Base-by-base conservation (phyloP, 805 yeast species). In the Lipomyces mesembrius region DNA sequence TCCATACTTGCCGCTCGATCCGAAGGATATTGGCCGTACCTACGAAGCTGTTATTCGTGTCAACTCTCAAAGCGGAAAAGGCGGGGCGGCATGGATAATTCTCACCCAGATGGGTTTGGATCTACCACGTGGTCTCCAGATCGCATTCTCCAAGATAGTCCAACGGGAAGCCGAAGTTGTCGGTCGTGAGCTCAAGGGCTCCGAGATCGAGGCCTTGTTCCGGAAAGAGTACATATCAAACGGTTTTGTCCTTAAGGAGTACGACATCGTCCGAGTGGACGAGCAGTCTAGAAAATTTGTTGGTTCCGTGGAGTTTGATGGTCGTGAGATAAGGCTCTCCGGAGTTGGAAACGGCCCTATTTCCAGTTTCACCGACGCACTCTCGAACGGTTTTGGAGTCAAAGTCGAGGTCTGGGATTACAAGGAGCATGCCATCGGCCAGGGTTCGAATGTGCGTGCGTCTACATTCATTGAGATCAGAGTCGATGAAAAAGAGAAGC, bases 31-130 rank as follows among this genome's bases (percentile, higher is more conserved):
- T 73, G 96, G 96, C 61, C 85, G 95, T 77, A 89, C 89, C n/a
- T 91, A 91, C 79, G 96, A 91, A 79, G 95, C 96, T n/a, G 90
- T 91, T 64, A 90, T 90, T 73, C 86, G 96, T 75, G 95, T 90
- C 77, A 90, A 90, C 79, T 90, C 95, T 12, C 96, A 90, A 79
- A 85, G 91, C 32, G 96, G 96, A 69, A 90, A 90, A 79, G 96
- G 96, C 74, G 96, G 96, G 72, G 89, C 94, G 11, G 91, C 96
- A 5, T 90, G 96, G 95, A 88, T 91, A 71, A 88, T 90, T 75
- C 82, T 90, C 75, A 83, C 91, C 71, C 84, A 85, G 71, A 83
- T 91, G 77, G 94, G 88, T 74, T 84, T 90, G 66, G 96, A 90
- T 76, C 83, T 91, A 72, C 96, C 96, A 54, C 85, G 94, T 77